phyloP scores from a whole-genome alignment of 495 filamentous ascomycete species.

The Pseudotulostoma volvatum region DNA sequence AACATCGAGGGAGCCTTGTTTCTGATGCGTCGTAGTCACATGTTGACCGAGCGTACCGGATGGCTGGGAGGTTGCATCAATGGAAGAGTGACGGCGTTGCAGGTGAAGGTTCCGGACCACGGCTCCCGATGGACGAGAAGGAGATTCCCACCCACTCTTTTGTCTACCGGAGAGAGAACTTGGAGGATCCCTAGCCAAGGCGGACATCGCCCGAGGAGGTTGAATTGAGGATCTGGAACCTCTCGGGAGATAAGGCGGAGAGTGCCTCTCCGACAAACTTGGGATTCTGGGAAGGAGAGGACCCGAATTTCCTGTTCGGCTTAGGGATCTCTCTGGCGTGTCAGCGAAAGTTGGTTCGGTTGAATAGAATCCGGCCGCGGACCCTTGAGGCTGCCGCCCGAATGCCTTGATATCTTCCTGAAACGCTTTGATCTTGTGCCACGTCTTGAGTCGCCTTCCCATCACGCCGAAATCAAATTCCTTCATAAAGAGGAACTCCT shows the following conservation, averaged over 20 bases:
- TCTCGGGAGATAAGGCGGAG: slow-evolving; percentile 1
- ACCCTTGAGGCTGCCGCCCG: slow-evolving; percentile 13
- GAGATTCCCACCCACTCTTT: slow-evolving; percentile 8
- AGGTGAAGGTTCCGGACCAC: slow-evolving; percentile 73
- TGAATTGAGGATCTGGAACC: not conserved
- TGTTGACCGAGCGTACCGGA: slow-evolving; percentile 13
- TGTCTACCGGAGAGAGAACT: slow-evolving; percentile 1
- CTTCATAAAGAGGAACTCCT: slow-evolving; percentile 81
- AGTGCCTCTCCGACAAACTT: slow-evolving; percentile 30
- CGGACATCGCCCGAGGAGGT: slow-evolving; percentile 3
- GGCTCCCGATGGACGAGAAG: slow-evolving; percentile 55
- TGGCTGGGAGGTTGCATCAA: slow-evolving; percentile 41
- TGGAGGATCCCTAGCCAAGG: no score
- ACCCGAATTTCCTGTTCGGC: slow-evolving; percentile 21
- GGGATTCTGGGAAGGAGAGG: slow-evolving; percentile 46
- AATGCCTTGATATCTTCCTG: slow-evolving; percentile 60
- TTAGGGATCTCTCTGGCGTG: slow-evolving; percentile 20
- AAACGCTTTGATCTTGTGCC: slow-evolving; percentile 79
- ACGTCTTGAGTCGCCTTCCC: slow-evolving; percentile 75
- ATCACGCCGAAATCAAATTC: slow-evolving; percentile 89
- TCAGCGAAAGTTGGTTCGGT: no score
- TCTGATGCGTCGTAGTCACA: slow-evolving; percentile 40
- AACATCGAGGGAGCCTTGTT: slow-evolving; percentile 75
- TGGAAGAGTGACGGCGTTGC: slow-evolving; percentile 73
- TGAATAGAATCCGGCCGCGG: slow-evolving; percentile 17